A percentile compares a stretch with the other conserved stretches of the same genome.
These are phyloP conservation scores for Dovyalis caffra DNA, from an alignment of 345 rosid species.

Conservation along the genomic window DNA sequence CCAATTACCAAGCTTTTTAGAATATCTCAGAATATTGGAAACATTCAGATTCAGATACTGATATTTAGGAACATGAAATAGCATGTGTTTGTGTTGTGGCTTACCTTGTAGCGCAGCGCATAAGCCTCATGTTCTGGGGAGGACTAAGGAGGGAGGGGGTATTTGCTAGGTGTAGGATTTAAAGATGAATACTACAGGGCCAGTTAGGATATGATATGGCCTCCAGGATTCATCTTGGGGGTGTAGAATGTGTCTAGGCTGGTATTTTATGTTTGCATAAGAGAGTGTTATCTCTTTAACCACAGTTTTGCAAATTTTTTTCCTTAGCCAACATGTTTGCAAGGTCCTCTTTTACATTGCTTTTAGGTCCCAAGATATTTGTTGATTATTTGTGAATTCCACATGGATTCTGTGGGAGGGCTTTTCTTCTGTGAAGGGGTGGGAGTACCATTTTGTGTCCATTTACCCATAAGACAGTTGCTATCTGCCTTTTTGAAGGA, in stretches of 20 bases:
- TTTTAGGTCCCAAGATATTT: not conserved
- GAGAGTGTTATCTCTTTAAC: not conserved
- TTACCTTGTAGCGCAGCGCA: not conserved
- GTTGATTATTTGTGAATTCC: not conserved
- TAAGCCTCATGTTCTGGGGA: not conserved
- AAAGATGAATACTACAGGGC: not conserved
- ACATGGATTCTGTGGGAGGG: not conserved
- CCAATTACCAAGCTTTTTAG: not conserved
- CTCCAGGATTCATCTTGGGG: not conserved
- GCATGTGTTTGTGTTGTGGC: not conserved
- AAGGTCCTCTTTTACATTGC: not conserved
- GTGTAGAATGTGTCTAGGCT: not conserved
- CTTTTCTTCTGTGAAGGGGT: not conserved
- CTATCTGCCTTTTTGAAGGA: not conserved
- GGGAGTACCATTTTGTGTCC: not conserved
- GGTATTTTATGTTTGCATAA: not conserved
- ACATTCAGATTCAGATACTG: not conserved
- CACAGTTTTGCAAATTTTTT: not conserved
- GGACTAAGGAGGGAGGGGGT: not conserved
- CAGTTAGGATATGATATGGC: not conserved
- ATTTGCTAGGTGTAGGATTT: not conserved
- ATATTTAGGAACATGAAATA: not conserved
- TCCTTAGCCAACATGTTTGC: not conserved
- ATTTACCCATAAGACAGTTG: not conserved
- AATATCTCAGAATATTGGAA: not conserved